Evolutionary conservation across 352 stramenopile species (phyloP), one percentile per base, ranked within the genome.

Genomic region (Aphanomyces stellatus): DNA sequence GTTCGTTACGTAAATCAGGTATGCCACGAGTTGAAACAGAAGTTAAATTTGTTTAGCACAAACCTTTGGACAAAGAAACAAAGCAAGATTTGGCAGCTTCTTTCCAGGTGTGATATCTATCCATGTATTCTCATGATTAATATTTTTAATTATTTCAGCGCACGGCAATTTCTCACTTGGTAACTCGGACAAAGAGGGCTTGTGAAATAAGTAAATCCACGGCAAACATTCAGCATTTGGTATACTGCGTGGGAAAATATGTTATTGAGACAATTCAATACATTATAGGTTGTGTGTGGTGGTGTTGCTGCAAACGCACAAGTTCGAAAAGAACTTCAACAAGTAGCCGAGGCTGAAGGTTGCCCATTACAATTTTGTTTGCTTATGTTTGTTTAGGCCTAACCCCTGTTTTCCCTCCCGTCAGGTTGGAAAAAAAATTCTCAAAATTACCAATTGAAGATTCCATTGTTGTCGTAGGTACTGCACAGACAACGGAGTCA

Each of bases 401-500:
- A 28, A 51, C 61, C 15, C 51, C 37, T 11, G 35, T 63, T 17
- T 49, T 65, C 17, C 69, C 67, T 10, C 56, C 48, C 8, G 31
- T 70, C 22, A 93, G 87, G 85, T 73, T 65, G 11, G 76, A 96
- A 65, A 71, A 82, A 7, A 78, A 96, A 8, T 87, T 88, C 51
- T 76, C 85, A 2, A 73, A 22, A 33, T 27, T 27, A 31, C 25
- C 5, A 8, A 60, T 60, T 43, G 4, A n/a, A n/a, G n/a, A n/a
- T n/a, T n/a, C n/a, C n/a, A n/a, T n/a, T n/a, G n/a, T n/a, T 37
- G 2, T 43, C n/a, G 28, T 22, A 77, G 90, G 66, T 88, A 99
- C 43, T 99, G 97, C 79, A 99, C 96, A 1, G 97, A 99, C 84
- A 99, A 99, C 73, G 97, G 94, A 49, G 93, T 97, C 27, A 98